phyloP scores from a whole-genome alignment of 2,329 filamentous ascomycete genomes.

The Penicillium sp. region DNA sequence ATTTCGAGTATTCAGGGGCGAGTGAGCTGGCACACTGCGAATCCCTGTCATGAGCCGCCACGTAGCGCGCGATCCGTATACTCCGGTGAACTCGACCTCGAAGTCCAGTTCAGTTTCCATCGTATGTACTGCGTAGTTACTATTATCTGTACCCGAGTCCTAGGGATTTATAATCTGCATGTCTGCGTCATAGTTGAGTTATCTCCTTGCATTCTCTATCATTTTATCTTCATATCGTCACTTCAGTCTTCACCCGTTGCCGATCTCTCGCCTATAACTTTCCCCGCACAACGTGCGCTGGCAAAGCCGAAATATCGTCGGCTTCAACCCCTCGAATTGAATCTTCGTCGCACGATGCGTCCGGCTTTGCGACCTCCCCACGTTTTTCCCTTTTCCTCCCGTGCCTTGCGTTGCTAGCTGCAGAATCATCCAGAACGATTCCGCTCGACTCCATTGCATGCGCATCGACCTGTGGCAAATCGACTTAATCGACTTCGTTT shows the following conservation, averaged over 20 bases:
- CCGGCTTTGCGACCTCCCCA: slow-evolving; percentile 13
- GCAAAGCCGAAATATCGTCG: slow-evolving; percentile 16
- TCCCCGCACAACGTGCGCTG: slow-evolving; percentile 16
- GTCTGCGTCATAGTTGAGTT: slow-evolving; percentile 11
- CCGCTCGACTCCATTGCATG: slow-evolving; percentile 9
- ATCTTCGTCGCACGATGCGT: slow-evolving; percentile 33
- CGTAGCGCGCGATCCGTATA: slow-evolving; percentile 10
- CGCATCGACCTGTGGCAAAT: not conserved
- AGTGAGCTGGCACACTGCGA: slow-evolving; percentile 10
- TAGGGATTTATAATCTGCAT: not conserved
- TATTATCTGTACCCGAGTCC: too few species aligned
- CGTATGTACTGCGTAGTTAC: too few species aligned
- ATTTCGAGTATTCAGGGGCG: not conserved
- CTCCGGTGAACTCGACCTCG: not conserved
- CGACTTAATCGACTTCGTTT: not conserved
- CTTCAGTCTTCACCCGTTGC: not conserved
- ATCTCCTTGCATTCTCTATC: slow-evolving; percentile 4
- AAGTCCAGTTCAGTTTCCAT: too few species aligned
- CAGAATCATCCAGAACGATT: slow-evolving; percentile 2
- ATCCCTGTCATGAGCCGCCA: slow-evolving; percentile 10
- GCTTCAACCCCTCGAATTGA: slow-evolving; percentile 18
- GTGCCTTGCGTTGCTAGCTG: slow-evolving; percentile 25
- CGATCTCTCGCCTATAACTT: not conserved
- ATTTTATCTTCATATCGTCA: not conserved
- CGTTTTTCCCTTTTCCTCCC: slow-evolving; percentile 19